These are phyloP conservation scores for Geum urbanum DNA, from an alignment of 306 rosid genomes.

Conservation along the genomic window DNA sequence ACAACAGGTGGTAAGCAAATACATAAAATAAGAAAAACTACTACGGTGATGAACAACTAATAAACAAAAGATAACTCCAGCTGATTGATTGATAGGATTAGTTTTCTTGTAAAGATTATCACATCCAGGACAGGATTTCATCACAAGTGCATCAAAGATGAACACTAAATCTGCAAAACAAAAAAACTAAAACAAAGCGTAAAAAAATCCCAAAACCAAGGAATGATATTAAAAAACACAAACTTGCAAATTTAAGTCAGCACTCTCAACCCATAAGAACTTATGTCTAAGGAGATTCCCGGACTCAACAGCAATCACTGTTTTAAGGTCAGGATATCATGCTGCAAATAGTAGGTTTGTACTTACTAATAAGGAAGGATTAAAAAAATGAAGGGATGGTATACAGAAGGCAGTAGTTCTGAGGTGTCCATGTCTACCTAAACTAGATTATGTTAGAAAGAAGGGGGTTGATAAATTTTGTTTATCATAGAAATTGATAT, in stretches of 20 bases:
- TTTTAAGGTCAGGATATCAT: neutral
- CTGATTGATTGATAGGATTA: neutral
- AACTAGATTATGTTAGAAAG: neutral
- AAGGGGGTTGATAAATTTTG: neutral
- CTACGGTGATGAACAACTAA: neutral
- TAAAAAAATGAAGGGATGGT: neutral
- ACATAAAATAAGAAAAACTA: neutral
- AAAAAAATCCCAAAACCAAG: neutral
- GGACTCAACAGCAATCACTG: neutral
- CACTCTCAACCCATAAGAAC: neutral
- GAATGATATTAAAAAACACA: neutral
- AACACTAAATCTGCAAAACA: neutral
- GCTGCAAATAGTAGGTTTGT: neutral
- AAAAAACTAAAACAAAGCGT: neutral
- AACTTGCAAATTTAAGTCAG: neutral
- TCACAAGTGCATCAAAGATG: neutral
- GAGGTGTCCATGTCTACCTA: neutral
- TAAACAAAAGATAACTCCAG: neutral
- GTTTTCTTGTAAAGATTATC: neutral
- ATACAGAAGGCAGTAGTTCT: neutral
- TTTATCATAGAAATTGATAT: neutral
- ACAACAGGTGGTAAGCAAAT: slow-evolving; percentile 20
- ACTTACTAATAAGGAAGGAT: neutral
- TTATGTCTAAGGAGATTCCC: neutral
- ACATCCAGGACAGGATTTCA: neutral